Evolutionary conservation across 495 filamentous ascomycete genomes (phyloP).

Genomic region (Pyronema omphalodes): DNA sequence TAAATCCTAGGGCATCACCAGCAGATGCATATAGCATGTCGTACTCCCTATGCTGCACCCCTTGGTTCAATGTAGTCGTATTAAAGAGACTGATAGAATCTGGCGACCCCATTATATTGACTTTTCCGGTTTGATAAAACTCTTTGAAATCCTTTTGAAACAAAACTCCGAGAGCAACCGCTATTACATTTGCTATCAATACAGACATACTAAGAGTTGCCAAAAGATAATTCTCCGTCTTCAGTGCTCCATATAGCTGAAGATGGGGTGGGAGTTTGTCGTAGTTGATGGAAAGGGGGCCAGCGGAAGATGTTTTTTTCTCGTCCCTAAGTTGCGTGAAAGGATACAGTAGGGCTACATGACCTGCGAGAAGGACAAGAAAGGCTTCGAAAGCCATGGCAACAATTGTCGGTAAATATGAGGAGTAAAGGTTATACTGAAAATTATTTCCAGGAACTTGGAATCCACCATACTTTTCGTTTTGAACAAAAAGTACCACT

Average conservation of each 20-base stretch:
- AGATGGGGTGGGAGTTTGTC: slow-evolving; percentile 1
- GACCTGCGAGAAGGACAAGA: too few species aligned
- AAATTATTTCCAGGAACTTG: too few species aligned
- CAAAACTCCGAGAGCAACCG: not conserved
- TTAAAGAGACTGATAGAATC: not conserved
- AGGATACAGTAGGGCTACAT: too few species aligned
- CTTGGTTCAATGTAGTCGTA: not conserved
- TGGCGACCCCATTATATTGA: not conserved
- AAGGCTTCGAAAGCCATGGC: too few species aligned
- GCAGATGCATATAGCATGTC: not conserved
- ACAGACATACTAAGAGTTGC: not conserved
- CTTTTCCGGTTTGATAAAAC: not conserved
- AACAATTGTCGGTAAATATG: too few species aligned
- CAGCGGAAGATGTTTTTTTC: not conserved
- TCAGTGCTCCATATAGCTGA: not conserved
- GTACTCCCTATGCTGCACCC: not conserved
- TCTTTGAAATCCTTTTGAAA: not conserved
- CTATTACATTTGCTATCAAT: not conserved
- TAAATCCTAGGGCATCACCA: not conserved
- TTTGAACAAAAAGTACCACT: too few species aligned
- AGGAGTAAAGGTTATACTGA: too few species aligned
- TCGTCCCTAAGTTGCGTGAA: too few species aligned
- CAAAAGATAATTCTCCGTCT: slow-evolving; percentile 1
- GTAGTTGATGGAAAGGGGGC: not conserved
- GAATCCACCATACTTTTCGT: too few species aligned